Percentiles rank a stretch among this genome's conserved stretches.
phyloP scores from a whole-genome alignment of 768 basidiomycete genomes.

The Suillus subluteus region DNA sequence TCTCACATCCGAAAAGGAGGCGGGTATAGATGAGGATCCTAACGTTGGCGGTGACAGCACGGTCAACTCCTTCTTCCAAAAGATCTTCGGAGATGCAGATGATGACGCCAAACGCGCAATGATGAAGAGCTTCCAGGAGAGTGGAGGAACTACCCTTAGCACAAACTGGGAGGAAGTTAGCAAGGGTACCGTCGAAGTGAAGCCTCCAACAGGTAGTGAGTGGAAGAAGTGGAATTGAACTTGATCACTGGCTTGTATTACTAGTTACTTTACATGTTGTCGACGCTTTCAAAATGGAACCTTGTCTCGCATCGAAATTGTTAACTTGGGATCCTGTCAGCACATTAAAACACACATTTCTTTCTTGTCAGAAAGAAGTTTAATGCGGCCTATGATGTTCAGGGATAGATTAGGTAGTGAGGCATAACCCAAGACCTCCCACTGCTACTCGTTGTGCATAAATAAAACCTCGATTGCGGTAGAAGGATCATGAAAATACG shows the following conservation, averaged over 20 bases:
- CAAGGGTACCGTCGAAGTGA: slow-evolving; percentile 70
- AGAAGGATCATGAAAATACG: not conserved
- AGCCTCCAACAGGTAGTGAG: slow-evolving; percentile 84
- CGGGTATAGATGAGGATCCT: slow-evolving; percentile 73
- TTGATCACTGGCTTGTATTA: not conserved
- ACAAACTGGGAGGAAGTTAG: slow-evolving; percentile 94
- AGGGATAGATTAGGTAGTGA: not conserved
- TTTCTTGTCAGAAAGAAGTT: not conserved
- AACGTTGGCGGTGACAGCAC: slow-evolving; percentile 89
- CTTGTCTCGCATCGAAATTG: not conserved
- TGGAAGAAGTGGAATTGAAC: slow-evolving; percentile 75
- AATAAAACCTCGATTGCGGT: not conserved
- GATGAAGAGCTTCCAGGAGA: slow-evolving; percentile 97
- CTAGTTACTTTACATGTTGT: slow-evolving; percentile 17
- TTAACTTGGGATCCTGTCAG: too few species aligned
- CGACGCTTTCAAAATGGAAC: slow-evolving; percentile 15
- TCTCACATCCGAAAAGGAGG: slow-evolving; percentile 70
- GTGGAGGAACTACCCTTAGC: slow-evolving; percentile 92
- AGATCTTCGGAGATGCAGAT: slow-evolving; percentile 88
- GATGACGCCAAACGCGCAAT: slow-evolving; percentile 92
- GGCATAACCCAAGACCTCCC: not conserved
- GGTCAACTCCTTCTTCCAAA: slow-evolving; percentile 89
- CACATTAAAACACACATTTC: not conserved
- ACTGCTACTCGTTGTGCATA: not conserved
- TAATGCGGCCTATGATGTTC: not conserved